phyloP scores from a whole-genome alignment of 495 filamentous ascomycete genomes.

The Halenospora varia region DNA sequence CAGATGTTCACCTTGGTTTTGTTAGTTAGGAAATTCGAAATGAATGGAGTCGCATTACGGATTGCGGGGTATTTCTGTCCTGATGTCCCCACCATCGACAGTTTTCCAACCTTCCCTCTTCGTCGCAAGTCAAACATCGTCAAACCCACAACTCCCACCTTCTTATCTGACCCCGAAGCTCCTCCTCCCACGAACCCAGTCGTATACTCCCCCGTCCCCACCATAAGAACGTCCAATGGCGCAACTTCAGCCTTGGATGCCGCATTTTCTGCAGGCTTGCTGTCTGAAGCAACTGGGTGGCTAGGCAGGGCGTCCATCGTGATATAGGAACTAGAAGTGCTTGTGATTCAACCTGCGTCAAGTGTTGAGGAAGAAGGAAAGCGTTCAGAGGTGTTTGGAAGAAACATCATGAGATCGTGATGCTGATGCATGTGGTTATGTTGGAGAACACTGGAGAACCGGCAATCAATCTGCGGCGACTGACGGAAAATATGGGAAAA shows the following conservation, averaged over 20 bases:
- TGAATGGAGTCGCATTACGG: too few species aligned
- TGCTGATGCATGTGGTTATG: neutral
- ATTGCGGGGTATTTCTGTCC: conserved; percentile 89
- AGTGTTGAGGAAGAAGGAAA: neutral
- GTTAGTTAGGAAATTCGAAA: too few species aligned
- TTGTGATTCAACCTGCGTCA: conserved; percentile 1
- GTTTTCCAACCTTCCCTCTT: conserved; percentile 78
- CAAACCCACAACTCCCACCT: conserved; percentile 87
- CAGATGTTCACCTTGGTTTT: conserved; percentile 68
- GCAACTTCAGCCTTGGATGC: conserved; percentile 32
- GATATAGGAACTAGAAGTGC: neutral
- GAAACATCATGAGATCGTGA: neutral
- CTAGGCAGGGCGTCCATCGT: conserved; percentile 19
- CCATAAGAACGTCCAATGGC: conserved; percentile 86
- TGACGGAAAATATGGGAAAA: conserved; percentile 25
- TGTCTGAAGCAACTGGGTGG: conserved; percentile 7
- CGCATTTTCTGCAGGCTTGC: conserved; percentile 5
- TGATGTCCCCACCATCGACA: conserved; percentile 87
- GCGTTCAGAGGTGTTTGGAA: neutral
- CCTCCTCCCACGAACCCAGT: conserved; percentile 81
- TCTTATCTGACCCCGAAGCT: conserved; percentile 81
- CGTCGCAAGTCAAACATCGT: conserved; percentile 86
- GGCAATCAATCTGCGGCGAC: neutral
- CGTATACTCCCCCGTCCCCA: conserved; percentile 94
- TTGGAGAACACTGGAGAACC: neutral